Percentiles rank a stretch among this genome's conserved stretches.
These are phyloP conservation scores for Magnusiomyces tetraspermus DNA, from an alignment of 1,139 yeast genomes.

Conservation along the genomic window DNA sequence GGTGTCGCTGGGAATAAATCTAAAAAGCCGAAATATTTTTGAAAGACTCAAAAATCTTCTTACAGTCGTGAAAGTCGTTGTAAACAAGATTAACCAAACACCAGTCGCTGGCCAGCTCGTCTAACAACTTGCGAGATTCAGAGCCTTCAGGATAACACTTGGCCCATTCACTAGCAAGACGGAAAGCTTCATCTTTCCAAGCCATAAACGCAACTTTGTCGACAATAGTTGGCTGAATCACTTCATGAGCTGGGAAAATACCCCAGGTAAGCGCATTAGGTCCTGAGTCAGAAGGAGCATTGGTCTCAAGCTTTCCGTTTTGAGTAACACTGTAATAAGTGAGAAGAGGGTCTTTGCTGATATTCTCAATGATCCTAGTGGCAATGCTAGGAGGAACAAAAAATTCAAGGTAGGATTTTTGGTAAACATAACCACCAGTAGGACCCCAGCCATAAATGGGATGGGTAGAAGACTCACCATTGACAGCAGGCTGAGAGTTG, in stretches of 20 bases:
- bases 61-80: slow-evolving; percentile 50
- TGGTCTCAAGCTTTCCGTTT: slow-evolving; percentile 49
- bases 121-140: slow-evolving; percentile 37
- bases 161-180: slow-evolving; percentile 76
- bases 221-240: slow-evolving; percentile 87
- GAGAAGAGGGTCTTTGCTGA: slow-evolving; percentile 43
- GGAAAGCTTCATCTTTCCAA: slow-evolving; percentile 94
- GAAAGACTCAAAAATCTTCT: slow-evolving; percentile 31
- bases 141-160: slow-evolving; percentile 35
- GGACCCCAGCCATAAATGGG: slow-evolving; percentile 94
- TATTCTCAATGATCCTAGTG: slow-evolving; percentile 35
- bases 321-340: slow-evolving; percentile 73
- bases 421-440: slow-evolving; percentile 79
- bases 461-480: slow-evolving; percentile 67
- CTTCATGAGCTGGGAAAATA: slow-evolving; percentile 85
- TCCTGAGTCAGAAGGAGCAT: slow-evolving; percentile 59
- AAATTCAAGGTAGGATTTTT: slow-evolving; percentile 84
- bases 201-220: slow-evolving; percentile 82
- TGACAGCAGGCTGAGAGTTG: slow-evolving; percentile 92
- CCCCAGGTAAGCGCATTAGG: slow-evolving; percentile 99
- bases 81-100: slow-evolving; percentile 83
- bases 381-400: slow-evolving; percentile 55
- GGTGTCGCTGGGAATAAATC: not conserved
- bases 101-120: slow-evolving; percentile 47
- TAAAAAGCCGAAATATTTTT: slow-evolving; percentile 18